phyloP scores from a whole-genome alignment of 345 rosid species.

The Ceriops decandra region DNA sequence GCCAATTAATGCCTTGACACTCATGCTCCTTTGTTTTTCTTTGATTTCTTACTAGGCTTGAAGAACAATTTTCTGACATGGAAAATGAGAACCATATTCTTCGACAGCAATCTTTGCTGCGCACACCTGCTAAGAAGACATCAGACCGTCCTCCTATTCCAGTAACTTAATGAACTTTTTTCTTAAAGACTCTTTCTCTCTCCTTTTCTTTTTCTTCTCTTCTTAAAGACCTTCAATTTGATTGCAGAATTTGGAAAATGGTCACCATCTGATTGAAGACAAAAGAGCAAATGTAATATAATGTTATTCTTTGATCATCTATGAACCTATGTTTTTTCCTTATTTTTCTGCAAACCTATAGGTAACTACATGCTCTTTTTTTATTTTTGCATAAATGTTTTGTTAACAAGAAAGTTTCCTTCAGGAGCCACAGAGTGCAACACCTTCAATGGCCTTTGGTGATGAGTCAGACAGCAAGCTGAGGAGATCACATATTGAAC shows the following conservation, averaged over 20 bases:
- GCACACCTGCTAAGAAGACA: slow-evolving; percentile 45
- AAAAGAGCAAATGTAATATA: slow-evolving; percentile 49
- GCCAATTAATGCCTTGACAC: slow-evolving; percentile 1
- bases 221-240: slow-evolving; percentile 7
- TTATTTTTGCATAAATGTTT: not conserved
- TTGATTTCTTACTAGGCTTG: slow-evolving; percentile 61
- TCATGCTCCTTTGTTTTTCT: slow-evolving; percentile 2
- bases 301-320: slow-evolving; percentile 17
- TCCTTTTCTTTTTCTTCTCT: not conserved
- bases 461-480: slow-evolving; percentile 65
- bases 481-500: slow-evolving; percentile 67
- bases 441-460: slow-evolving; percentile 57
- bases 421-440: slow-evolving; percentile 67
- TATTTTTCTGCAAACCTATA: too few species aligned
- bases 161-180: slow-evolving; percentile 38
- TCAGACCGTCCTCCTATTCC: slow-evolving; percentile 56
- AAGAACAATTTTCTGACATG: slow-evolving; percentile 75
- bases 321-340: too few species aligned
- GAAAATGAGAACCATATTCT: slow-evolving; percentile 84
- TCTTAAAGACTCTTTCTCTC: slow-evolving; percentile 9
- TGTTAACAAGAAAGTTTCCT: slow-evolving; percentile 15
- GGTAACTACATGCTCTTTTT: not conserved
- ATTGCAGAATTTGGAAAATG: slow-evolving; percentile 81
- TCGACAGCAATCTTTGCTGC: slow-evolving; percentile 63
- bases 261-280: slow-evolving; percentile 59